Conservation (phyloP, 306 rosid genomes). For the Calophaca sinica region DNA sequence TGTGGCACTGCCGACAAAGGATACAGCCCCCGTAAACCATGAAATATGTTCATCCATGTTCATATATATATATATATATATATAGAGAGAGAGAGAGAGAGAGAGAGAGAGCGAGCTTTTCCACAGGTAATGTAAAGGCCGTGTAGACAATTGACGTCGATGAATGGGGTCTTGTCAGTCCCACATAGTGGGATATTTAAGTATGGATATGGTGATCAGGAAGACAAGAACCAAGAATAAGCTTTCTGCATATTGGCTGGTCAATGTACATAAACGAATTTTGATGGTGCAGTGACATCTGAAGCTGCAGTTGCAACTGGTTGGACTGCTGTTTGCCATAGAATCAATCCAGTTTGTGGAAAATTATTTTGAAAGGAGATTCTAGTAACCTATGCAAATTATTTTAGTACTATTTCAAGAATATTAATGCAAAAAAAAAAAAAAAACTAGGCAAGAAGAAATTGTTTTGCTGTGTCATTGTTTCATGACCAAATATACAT, state of each 20-base stretch:
- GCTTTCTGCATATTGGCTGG: slow-evolving; percentile 8
- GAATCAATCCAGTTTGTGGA: neutral
- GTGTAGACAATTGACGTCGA: neutral
- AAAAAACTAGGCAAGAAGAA: no score
- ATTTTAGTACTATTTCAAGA: no score
- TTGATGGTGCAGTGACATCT: slow-evolving; percentile 17
- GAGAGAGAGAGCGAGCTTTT: neutral
- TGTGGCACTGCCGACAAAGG: slow-evolving; percentile 37
- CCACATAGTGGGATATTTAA: slow-evolving; percentile 31
- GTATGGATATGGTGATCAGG: slow-evolving; percentile 3
- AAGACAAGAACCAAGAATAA: slow-evolving; percentile 1
- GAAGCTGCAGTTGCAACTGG: no score
- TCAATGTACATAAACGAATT: slow-evolving; percentile 29
- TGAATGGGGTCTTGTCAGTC: slow-evolving; percentile 44
- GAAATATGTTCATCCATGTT: slow-evolving; percentile 36
- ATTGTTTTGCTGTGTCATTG: no score
- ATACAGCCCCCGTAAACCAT: slow-evolving; percentile 44
- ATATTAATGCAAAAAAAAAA: no score
- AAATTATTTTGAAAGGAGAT: neutral
- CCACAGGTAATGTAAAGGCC: slow-evolving; percentile 41
- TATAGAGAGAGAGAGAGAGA: no score
- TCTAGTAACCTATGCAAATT: no score
- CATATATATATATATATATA: no score
- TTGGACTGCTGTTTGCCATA: neutral
- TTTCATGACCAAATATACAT: no score